Percentiles rank a stretch among this genome's conserved stretches.
These are phyloP conservation scores for Sphagnum tenellum DNA, from an alignment of 225 moss, liverwort and hornwort genomes.

Conservation along the genomic window DNA sequence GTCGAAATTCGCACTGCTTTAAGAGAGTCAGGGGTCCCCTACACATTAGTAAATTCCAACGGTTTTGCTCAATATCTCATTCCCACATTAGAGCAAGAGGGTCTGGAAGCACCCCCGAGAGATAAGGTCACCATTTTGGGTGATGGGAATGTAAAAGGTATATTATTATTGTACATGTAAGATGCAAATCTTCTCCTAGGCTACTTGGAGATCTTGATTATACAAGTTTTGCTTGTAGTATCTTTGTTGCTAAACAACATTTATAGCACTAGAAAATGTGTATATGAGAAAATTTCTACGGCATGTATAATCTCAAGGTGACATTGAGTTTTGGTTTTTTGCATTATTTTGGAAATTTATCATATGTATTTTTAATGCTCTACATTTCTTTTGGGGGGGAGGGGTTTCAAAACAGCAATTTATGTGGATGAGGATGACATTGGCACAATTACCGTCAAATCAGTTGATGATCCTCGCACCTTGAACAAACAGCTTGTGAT, in stretches of 20 bases:
- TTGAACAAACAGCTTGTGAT: conserved; percentile 31
- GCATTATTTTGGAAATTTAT: not conserved
- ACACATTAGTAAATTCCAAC: conserved; percentile 17
- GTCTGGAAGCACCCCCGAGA: conserved; percentile 11
- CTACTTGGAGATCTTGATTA: not conserved
- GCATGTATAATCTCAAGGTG: not conserved
- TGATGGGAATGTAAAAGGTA: conserved; percentile 24
- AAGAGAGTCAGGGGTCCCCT: conserved; percentile 27
- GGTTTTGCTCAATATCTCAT: conserved; percentile 13
- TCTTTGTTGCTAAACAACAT: too few relatives aligned
- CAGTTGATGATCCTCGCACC: conserved; percentile 30
- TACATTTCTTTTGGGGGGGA: not conserved
- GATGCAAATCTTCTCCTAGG: not conserved
- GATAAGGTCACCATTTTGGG: conserved; percentile 27
- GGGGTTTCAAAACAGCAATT: conserved; percentile 7
- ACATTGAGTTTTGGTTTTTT: not conserved
- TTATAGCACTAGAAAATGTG: too few relatives aligned
- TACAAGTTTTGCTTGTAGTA: too few relatives aligned
- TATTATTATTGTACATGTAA: not conserved
- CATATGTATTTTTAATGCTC: too few relatives aligned
- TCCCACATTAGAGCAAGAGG: conserved; percentile 7
- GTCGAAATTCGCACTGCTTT: conserved; percentile 13
- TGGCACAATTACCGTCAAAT: conserved; percentile 22
- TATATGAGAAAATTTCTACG: too few relatives aligned
- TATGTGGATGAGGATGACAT: conserved; percentile 25